These are phyloP conservation scores for Mycena crocata DNA, from an alignment of 768 basidiomycete genomes.

Conservation along the genomic window DNA sequence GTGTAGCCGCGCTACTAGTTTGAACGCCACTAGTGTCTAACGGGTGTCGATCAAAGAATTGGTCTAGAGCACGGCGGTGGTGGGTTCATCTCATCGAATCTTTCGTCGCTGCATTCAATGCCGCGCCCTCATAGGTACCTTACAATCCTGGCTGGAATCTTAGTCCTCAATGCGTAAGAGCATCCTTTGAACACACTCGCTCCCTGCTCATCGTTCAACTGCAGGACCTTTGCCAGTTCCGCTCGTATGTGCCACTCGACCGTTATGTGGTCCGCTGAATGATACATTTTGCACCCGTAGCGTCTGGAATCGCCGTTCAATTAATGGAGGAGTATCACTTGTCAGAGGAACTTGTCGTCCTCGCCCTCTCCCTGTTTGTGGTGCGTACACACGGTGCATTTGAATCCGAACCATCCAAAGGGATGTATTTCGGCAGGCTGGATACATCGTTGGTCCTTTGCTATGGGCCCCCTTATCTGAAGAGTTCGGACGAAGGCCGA, in stretches of 20 bases:
- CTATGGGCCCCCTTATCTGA: slow-evolving; percentile 59
- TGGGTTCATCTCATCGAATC: background rate
- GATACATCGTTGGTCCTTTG: slow-evolving; percentile 68
- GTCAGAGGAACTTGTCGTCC: slow-evolving; percentile 60
- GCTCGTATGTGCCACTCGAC: slow-evolving; percentile 49
- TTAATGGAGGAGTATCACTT: slow-evolving; percentile 62
- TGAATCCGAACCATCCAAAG: too few species aligned
- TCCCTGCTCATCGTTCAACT: background rate
- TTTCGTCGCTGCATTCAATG: background rate
- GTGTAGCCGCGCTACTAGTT: too few species aligned
- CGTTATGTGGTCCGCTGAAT: slow-evolving; percentile 2
- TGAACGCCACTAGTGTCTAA: too few species aligned
- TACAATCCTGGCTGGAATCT: slow-evolving; percentile 58
- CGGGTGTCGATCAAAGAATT: slow-evolving; percentile 58
- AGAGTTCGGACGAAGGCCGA: slow-evolving; percentile 68
- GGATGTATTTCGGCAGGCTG: too few species aligned
- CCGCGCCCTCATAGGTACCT: slow-evolving; percentile 45
- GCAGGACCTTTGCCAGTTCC: slow-evolving; percentile 72
- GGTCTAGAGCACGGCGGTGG: slow-evolving; percentile 59
- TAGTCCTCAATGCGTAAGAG: slow-evolving; percentile 68
- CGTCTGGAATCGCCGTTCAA: slow-evolving; percentile 59
- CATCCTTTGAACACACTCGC: background rate
- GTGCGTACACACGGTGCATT: too few species aligned
- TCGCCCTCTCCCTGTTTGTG: slow-evolving; percentile 73
- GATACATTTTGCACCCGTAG: slow-evolving; percentile 35